Base-by-base conservation (phyloP, 129 eudicot genomes). In the Logfia minima region DNA sequence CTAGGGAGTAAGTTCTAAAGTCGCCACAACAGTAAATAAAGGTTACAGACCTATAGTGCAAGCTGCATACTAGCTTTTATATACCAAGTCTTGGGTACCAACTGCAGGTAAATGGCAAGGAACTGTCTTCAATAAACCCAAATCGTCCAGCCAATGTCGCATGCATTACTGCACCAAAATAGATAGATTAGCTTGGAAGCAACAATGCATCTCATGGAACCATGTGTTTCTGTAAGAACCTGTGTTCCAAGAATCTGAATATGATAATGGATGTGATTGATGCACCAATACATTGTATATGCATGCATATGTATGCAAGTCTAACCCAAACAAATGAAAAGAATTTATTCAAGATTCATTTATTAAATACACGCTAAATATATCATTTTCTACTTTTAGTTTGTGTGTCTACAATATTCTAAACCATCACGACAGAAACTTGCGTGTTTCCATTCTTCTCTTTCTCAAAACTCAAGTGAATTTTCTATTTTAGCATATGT, bases 271-370 rank as follows among this genome's bases (percentile, higher is more conserved):
- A 48, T 48, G n/a, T 14, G 6, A 11, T 6, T 48, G 55, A 48
- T 13, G 14, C 55, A 48, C 18, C n/a, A 0, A 48, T 13, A 48
- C 6, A 35, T 62, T 62, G 35, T 24, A 23, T 23, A 11, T 24
- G 32, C 32, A 17, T 22, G 66, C 66, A 24, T 19, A 60, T 61
- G 17, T 26, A 61, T 61, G 16, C 31, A 61, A 21, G 35, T 61
- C 67, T 24, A 61, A 24, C 29, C 19, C 67, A 24, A 62, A 62
- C 35, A 24, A 62, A 62, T 62, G 67, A 62, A 62, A 62, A 24
- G 0, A 48, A 48, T 48, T 4, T 48, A 48, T 48, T 48, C 6
- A 48, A 43, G 51, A 43, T 43, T 9, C 51, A 43, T 43, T 10
- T 43, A 43, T 43, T 11, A 60, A 9, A 62, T 22, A 62, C 5